Percentiles rank a stretch among this genome's conserved stretches.
phyloP scores from a whole-genome alignment of 306 rosid genomes.

The Bauhinia variegata region DNA sequence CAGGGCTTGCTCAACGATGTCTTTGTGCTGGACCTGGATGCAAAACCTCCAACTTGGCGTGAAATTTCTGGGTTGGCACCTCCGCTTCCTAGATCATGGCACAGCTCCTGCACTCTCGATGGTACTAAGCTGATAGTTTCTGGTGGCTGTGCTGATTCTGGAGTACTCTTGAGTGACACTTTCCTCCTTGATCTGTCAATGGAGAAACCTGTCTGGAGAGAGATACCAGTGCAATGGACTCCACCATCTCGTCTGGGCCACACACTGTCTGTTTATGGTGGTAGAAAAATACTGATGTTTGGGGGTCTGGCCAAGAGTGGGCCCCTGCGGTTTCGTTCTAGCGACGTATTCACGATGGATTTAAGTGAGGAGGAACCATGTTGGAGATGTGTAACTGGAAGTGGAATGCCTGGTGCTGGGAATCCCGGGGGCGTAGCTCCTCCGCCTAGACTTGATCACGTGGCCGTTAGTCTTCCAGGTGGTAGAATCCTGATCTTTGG shows the following conservation, averaged over 20 bases:
- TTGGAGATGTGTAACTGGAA: conserved; percentile 96
- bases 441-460: conserved; percentile 99
- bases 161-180: conserved; percentile 95
- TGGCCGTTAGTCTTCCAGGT: conserved; percentile 96
- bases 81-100: conserved; percentile 99
- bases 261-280: conserved; percentile 94
- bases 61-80: conserved; percentile 99
- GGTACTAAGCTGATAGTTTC: conserved; percentile 98
- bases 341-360: conserved; percentile 97
- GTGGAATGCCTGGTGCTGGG: conserved; percentile 98
- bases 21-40: conserved; percentile 90
- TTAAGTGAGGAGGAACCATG: conserved; percentile 95
- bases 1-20: conserved; percentile 99
- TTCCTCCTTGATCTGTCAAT: conserved; percentile 95
- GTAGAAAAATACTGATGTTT: conserved; percentile 96
- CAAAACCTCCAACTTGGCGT: conserved; percentile 96
- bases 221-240: conserved; percentile 96
- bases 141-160: conserved; percentile 99
- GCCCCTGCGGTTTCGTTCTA: conserved; percentile 90
- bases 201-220: conserved; percentile 97
- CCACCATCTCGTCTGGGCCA: conserved; percentile 99
- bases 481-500: conserved; percentile 97
- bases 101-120: conserved; percentile 97
- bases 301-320: conserved; percentile 99
- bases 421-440: conserved; percentile 98